These are phyloP conservation scores for Sphaerosporella brunnea DNA, from an alignment of 495 filamentous ascomycete genomes.

Conservation along the genomic window DNA sequence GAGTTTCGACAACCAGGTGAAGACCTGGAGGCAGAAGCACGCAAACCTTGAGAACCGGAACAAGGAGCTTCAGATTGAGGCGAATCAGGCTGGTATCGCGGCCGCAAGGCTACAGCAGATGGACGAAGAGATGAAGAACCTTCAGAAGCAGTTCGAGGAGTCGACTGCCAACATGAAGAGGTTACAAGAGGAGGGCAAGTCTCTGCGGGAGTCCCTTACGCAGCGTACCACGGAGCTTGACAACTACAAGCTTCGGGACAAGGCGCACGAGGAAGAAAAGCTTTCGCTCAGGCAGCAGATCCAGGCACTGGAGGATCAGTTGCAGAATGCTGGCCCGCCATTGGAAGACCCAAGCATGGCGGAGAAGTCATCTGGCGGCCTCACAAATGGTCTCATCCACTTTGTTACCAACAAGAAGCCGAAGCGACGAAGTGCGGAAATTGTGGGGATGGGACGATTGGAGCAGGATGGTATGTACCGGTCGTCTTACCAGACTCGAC, in stretches of 20 bases:
- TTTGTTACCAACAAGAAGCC: conserved; percentile 94
- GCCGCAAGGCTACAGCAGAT: conserved; percentile 72
- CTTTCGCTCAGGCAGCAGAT: conserved; percentile 68
- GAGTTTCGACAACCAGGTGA: conserved; percentile 89
- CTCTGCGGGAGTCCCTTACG: conserved; percentile 59
- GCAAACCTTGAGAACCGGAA: conserved; percentile 76
- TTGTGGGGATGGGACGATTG: conserved; percentile 7
- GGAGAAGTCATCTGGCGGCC: conserved; percentile 64
- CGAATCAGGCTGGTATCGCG: conserved; percentile 91
- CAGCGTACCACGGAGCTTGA: conserved; percentile 61
- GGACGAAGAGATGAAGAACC: conserved; percentile 82
- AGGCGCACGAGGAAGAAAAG: conserved; percentile 65
- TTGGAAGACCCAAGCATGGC: conserved; percentile 57
- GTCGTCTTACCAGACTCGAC: conserved; percentile 78
- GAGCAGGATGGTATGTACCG: conserved; percentile 39
- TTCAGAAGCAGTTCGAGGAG: conserved; percentile 76
- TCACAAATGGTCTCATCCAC: conserved; percentile 73
- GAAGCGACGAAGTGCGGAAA: conserved; percentile 81
- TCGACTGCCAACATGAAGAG: conserved; percentile 73
- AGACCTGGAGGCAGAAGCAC: conserved; percentile 81
- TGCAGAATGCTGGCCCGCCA: conserved; percentile 66
- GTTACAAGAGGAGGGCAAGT: conserved; percentile 79
- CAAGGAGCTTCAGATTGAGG: conserved; percentile 87
- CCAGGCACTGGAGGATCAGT: conserved; percentile 73
- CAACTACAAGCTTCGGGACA: conserved; percentile 47